Percentiles rank a stretch among this genome's conserved stretches.
These are phyloP conservation scores for Populus euphratica DNA, from an alignment of 345 rosid genomes.

Conservation along the genomic window DNA sequence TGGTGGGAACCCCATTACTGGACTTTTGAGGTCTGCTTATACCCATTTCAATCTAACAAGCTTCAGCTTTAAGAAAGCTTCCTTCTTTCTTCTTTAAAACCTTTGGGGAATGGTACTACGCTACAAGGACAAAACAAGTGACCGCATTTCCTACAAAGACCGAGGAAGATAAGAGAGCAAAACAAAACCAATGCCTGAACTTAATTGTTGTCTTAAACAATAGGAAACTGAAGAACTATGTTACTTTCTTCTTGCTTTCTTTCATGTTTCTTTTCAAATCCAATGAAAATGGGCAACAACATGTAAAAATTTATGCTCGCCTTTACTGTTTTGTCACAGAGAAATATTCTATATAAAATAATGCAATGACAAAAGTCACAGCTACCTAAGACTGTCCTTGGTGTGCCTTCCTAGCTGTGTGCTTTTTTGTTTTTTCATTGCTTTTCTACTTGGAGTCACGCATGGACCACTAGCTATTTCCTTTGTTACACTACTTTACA, in stretches of 20 bases:
- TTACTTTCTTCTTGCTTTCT: not conserved
- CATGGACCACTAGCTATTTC: too few relatives aligned
- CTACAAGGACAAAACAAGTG: conserved; percentile 15
- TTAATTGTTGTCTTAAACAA: not conserved
- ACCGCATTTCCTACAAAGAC: conserved; percentile 18
- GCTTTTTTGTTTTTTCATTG: not conserved
- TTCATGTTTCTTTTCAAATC: conserved; percentile 15
- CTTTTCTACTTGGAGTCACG: not conserved
- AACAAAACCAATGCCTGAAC: not conserved
- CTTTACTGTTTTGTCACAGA: conserved; percentile 20
- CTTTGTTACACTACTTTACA: too few relatives aligned
- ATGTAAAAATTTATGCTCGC: conserved; percentile 9
- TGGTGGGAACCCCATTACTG: conserved; percentile 57
- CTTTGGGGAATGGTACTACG: not conserved
- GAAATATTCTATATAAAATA: conserved; percentile 1
- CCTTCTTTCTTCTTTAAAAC: conserved; percentile 6
- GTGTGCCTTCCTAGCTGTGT: too few relatives aligned
- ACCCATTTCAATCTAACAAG: conserved; percentile 44
- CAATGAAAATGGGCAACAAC: not conserved
- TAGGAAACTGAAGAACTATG: not conserved
- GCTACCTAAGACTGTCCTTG: not conserved
- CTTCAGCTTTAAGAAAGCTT: conserved; percentile 34
- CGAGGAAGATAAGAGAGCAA: conserved; percentile 7
- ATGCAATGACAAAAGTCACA: conserved; percentile 18
- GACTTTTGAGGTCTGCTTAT: conserved; percentile 54